Base-by-base conservation (phyloP, 2,329 filamentous ascomycete genomes). In the Fusarium sp. region DNA sequence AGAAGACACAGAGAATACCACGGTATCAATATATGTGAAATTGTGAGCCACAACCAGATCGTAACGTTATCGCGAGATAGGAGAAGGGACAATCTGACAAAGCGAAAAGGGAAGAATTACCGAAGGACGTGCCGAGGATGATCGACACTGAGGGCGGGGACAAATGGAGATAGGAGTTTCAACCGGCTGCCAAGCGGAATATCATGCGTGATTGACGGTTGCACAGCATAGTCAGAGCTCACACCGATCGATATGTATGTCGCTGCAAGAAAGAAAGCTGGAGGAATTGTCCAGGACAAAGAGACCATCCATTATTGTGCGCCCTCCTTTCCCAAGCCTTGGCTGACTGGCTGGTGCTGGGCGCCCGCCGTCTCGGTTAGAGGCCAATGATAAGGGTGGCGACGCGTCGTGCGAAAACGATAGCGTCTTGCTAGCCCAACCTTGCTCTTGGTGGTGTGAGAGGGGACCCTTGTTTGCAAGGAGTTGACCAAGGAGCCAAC, bases 1-100 rank as follows among this genome's bases (percentile, higher is more conserved):
- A 22, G 12, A 22, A 44, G 22, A 44, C 7, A 11, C 12, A 27
- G 14, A 49, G 7, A 24, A 44, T 11, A 17, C 22, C 16, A 27
- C 11, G 8, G 44, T n/a, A 16, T 17, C 16, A n/a, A 29, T 51
- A 12, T 29, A 29, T 17, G 24, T n/a, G 24, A 51, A 51, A 29
- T 29, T 46, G 22, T 46, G 22, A 46, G 17, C 44, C 6, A 31
- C 46, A 29, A 31, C 16, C 6, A 11, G 17, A 12, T 31, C 46
- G 6, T 31, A 29, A n/a, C 24, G 24, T n/a, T 29, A 24, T 31
- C 24, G 24, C 16, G 10, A n/a, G n/a, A 51, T 4, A 29, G 17
- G 10, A 20, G 46, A 20, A 16, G 17, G 24, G 16, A 88, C 24
- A 51, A 11, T 51, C 27, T 51, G 17, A 20, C 27, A 75, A 79